These are phyloP conservation scores for Leishmania lainsoni DNA, from an alignment of 208 protist genomes.

Conservation along the genomic window DNA sequence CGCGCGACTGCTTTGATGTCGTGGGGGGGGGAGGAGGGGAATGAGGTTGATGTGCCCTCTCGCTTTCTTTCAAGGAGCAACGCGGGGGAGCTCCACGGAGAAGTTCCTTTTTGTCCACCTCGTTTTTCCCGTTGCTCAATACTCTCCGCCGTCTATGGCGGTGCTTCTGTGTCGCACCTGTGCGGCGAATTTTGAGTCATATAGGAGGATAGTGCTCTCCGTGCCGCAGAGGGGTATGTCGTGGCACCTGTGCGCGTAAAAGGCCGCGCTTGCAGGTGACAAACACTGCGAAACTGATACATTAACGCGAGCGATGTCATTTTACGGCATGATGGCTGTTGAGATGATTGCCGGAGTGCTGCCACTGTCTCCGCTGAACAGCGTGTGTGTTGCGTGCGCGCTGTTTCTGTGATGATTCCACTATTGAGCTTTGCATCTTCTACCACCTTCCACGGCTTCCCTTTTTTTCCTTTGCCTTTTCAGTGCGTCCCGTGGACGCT, in stretches of 20 bases:
- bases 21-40: background rate
- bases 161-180: background rate
- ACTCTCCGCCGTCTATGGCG: background rate
- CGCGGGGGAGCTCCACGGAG: background rate
- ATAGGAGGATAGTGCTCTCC: background rate
- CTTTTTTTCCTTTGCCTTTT: background rate
- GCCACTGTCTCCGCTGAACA: background rate
- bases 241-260: background rate
- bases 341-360: background rate
- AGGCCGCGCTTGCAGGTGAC: background rate
- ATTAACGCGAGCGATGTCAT: no score
- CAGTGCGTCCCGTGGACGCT: background rate
- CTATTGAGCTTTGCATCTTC: background rate
- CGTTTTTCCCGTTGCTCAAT: background rate
- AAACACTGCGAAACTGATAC: background rate
- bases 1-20: background rate
- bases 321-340: background rate
- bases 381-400: background rate
- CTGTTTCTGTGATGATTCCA: background rate
- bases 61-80: background rate
- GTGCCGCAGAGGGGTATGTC: background rate
- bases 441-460: background rate
- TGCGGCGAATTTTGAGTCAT: no score
- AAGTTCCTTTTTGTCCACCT: background rate
- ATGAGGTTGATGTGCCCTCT: background rate